Evolutionary conservation across 176 grass and related monocot genomes (phyloP).

Genomic region (Eleusine indica): DNA sequence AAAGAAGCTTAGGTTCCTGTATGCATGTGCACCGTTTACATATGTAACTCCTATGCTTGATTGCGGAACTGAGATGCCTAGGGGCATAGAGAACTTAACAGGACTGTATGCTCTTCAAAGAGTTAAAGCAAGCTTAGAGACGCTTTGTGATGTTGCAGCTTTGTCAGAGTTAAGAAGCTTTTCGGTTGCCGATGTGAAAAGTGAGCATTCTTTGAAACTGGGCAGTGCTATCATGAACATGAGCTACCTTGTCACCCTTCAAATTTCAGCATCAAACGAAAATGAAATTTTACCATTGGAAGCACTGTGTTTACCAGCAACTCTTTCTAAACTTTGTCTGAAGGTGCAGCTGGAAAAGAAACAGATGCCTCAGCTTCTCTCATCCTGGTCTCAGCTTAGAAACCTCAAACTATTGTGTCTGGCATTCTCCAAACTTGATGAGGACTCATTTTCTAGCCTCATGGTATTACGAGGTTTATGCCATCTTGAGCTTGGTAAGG

Average conservation of each 20-base stretch:
- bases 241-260: not conserved
- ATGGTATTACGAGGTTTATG: slow-evolving; percentile 8
- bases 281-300: slow-evolving; percentile 32
- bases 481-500: not conserved
- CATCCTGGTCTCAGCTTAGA: not conserved
- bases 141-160: not conserved
- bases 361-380: slow-evolving; percentile 24
- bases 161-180: slow-evolving; percentile 41
- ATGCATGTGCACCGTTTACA: not conserved
- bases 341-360: slow-evolving; percentile 9
- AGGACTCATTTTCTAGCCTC: slow-evolving; percentile 37
- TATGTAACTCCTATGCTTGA: not conserved
- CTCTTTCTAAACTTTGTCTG: not conserved
- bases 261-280: not conserved
- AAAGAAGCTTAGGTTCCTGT: slow-evolving; percentile 25
- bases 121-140: not conserved
- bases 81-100: slow-evolving; percentile 29
- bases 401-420: not conserved
- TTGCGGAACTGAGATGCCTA: slow-evolving; percentile 6
- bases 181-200: not conserved
- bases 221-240: slow-evolving; percentile 33
- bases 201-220: slow-evolving; percentile 11
- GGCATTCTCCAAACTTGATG: slow-evolving; percentile 18
- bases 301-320: slow-evolving; percentile 18
- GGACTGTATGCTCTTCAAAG: slow-evolving; percentile 25